Base-by-base conservation (phyloP, 805 yeast species). In the Phaffomyces antillensis region DNA sequence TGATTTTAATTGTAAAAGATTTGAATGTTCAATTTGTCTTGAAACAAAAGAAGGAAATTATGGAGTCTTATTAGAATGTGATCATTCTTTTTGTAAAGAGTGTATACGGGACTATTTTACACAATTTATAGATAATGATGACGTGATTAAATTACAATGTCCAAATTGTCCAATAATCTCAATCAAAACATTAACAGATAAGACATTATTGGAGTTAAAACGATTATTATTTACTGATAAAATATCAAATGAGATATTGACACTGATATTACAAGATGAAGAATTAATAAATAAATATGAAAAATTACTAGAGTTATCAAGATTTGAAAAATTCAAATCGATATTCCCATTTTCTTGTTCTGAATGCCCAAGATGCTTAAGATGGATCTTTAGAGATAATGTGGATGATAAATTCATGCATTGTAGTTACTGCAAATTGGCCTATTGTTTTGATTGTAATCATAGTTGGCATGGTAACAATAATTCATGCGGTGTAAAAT, bases 381-480 rank as follows among this genome's bases (percentile, higher is more conserved):
- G 60, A 5, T 70, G 71, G 65, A 69, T 79, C 25, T 66, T 78
- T 32, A 61, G 79, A 39, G 69, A 69, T 18, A 67, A 76, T 48
- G 58, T 67, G 15, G 70, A 68, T 44, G 77, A 74, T 9, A 58
- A 68, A 9, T 60, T 80, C 44, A 66, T 76, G 4, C 65, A 71
- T 17, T 81, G 86, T 53, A 61, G 67, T 0, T 48, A 56, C 5
- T 81, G 86, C 55, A 58, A 61, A 11, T 67, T 71, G 50, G 79
- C 80, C 0, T 81, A 78, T 50, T 81, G 86, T 53, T 66, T 67
- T 47, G 67, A 66, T 25, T 81, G 86, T 58, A 59, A 68, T 7
- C 79, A 72, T 50, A 75, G 83, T 4, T 80, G 82, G 79, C 86
- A 81, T 59, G 83, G 83, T 1, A 63, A 65, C 15, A 65, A 64